Evolutionary conservation across 2,329 filamentous ascomycete genomes (phyloP).

Genomic region (Pezicula rhizophila): DNA sequence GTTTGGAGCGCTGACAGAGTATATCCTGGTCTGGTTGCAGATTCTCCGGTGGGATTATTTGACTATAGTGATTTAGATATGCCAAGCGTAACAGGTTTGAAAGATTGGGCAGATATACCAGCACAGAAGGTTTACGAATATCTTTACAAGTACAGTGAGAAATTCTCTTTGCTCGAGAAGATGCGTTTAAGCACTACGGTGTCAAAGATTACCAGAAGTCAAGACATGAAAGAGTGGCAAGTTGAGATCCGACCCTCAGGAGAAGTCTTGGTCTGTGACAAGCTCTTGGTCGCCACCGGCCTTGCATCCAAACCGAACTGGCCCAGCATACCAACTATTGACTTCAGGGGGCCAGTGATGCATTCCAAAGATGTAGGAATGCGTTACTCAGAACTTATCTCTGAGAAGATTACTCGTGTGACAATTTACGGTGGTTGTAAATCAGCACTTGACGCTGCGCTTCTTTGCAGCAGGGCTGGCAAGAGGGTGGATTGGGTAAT

Average conservation of each 20-base stretch:
- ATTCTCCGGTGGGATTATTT: constrained; percentile 8
- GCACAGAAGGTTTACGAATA: constrained; percentile 6
- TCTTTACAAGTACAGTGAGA: constrained; percentile 8
- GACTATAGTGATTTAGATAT: constrained; percentile 12
- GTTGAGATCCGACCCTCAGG: constrained; percentile 1
- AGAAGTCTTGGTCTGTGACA: constrained; percentile 7
- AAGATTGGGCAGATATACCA: constrained; percentile 9
- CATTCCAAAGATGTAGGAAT: constrained; percentile 10
- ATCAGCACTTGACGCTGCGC: constrained; percentile 8
- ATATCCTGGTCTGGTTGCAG: constrained; percentile 5
- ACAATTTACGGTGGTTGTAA: constrained; percentile 10
- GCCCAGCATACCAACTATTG: constrained; percentile 5
- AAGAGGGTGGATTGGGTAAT: constrained; percentile 13
- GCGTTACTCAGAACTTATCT: constrained; percentile 2
- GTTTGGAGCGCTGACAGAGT: constrained; percentile 8
- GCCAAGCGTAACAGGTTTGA: constrained; percentile 6
- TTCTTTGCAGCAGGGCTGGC: constrained; percentile 4
- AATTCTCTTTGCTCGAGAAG: constrained; percentile 6
- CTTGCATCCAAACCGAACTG: constrained; percentile 9
- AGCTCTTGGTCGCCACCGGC: constrained; percentile 9
- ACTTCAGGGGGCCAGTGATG: constrained; percentile 4
- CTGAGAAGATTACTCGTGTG: constrained; percentile 4
- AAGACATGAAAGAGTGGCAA: constrained; percentile 4
- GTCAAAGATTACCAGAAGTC: constrained; percentile 3
- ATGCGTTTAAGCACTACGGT: constrained; percentile 4